Evolutionary conservation across 768 basidiomycete genomes (phyloP).

Genomic region (Boletus eberwhitei): DNA sequence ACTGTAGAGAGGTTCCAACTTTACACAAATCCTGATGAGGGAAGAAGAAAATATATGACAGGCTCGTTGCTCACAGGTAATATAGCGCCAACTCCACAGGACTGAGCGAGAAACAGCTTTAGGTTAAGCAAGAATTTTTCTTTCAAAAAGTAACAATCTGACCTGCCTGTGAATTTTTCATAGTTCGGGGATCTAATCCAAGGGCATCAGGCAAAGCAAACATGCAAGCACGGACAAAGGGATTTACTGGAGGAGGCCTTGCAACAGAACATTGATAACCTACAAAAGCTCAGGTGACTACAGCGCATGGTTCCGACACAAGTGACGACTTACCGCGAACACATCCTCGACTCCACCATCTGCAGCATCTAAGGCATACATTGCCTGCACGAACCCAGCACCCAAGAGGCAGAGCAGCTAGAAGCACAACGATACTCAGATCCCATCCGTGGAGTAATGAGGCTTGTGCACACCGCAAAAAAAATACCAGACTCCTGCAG

Average conservation of each 20-base stretch:
- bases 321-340: conserved; percentile 38
- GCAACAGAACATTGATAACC: conserved; percentile 71
- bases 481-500: conserved; percentile 90
- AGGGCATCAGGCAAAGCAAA: neutral
- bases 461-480: conserved; percentile 60
- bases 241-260: conserved; percentile 73
- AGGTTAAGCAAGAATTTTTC: neutral
- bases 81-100: conserved; percentile 64
- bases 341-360: conserved; percentile 68
- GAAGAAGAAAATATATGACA: neutral
- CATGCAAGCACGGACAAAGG: neutral
- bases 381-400: conserved; percentile 79
- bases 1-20: conserved; percentile 85
- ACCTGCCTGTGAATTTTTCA: conserved; percentile 52
- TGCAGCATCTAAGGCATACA: conserved; percentile 89
- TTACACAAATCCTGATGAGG: neutral
- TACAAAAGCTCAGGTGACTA: conserved; percentile 25
- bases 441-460: neutral
- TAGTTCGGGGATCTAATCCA: conserved; percentile 62
- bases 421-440: neutral
- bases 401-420: conserved; percentile 80
- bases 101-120: conserved; percentile 27
- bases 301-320: neutral
- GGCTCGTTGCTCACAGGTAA: conserved; percentile 60
- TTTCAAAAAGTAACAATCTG: neutral